These are phyloP conservation scores for Zymoseptoria brevis DNA, from an alignment of 2,329 filamentous ascomycete species.

Conservation along the genomic window DNA sequence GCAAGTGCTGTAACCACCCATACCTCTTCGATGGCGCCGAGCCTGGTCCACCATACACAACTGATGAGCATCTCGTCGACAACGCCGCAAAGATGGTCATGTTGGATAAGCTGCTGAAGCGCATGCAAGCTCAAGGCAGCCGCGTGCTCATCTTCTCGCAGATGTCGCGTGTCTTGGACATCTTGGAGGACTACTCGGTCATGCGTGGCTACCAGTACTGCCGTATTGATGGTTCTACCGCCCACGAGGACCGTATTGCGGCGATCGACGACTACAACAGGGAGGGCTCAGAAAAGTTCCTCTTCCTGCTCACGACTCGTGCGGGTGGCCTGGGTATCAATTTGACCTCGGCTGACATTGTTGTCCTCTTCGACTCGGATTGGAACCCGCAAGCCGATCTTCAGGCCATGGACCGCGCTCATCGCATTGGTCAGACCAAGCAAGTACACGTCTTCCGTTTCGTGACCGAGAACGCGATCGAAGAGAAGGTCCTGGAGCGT, in stretches of 20 bases:
- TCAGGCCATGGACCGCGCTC: conserved; percentile 96
- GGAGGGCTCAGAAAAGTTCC: conserved; percentile 87
- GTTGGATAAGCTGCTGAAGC: conserved; percentile 79
- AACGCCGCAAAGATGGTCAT: conserved; percentile 98
- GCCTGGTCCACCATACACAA: conserved; percentile 94
- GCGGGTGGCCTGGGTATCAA: conserved; percentile 97
- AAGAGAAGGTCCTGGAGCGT: conserved; percentile 94
- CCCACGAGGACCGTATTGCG: conserved; percentile 93
- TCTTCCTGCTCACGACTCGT: conserved; percentile 90
- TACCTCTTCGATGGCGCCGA: conserved; percentile 97
- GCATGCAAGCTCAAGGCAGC: conserved; percentile 79
- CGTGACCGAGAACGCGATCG: conserved; percentile 94
- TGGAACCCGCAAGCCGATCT: conserved; percentile 99
- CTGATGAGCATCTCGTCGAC: conserved; percentile 86
- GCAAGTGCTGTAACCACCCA: conserved; percentile 97
- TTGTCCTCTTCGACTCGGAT: conserved; percentile 93
- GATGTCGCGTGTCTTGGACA: conserved; percentile 95
- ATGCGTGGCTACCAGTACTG: conserved; percentile 94
- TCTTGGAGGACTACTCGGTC: conserved; percentile 95
- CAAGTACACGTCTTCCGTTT: conserved; percentile 96
- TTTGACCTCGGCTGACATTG: conserved; percentile 87
- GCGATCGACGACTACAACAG: conserved; percentile 99
- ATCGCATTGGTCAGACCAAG: conserved; percentile 97
- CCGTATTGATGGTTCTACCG: conserved; percentile 92
- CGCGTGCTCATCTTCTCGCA: conserved; percentile 98